These are phyloP conservation scores for Orobanche coerulescens DNA, from an alignment of 257 asterid genomes.

Conservation along the genomic window DNA sequence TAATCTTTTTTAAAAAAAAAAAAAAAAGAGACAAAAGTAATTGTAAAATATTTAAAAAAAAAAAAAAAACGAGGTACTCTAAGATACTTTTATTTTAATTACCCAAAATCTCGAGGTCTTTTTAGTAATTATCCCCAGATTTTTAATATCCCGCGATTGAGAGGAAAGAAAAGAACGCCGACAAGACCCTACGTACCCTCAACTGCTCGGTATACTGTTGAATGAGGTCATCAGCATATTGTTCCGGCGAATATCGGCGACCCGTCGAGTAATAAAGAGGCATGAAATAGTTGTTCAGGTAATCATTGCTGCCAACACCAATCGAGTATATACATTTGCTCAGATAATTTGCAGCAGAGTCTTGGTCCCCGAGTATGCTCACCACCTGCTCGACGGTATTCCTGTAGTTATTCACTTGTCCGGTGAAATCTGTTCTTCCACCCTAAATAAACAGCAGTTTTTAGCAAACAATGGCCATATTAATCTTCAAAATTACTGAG, in stretches of 20 bases:
- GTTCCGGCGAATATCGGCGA: constrained; percentile 28
- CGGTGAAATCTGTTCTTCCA: constrained; percentile 26
- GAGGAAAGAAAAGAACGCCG: neutral
- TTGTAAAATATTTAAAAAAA: no score
- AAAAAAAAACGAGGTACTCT: no score
- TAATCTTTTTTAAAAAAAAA: no score
- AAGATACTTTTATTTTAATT: no score
- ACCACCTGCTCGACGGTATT: constrained; percentile 30
- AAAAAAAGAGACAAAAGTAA: no score
- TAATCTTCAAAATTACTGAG: neutral
- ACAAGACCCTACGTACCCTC: no score
- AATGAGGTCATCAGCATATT: constrained; percentile 39
- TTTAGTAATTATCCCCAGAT: neutral
- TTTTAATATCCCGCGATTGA: no score
- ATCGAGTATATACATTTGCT: constrained; percentile 51
- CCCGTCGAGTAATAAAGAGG: constrained; percentile 41
- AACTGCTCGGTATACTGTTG: constrained; percentile 40
- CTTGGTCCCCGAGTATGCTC: constrained; percentile 28
- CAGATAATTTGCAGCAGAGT: constrained; percentile 27
- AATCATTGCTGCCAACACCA: constrained; percentile 53
- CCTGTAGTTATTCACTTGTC: constrained; percentile 45
- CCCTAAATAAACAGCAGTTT: constrained; percentile 34
- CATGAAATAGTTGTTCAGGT: constrained; percentile 54
- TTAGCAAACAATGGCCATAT: no score
- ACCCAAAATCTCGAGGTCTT: neutral